phyloP scores from a whole-genome alignment of 139 green algal genomes.

The Chlorella sp. region DNA sequence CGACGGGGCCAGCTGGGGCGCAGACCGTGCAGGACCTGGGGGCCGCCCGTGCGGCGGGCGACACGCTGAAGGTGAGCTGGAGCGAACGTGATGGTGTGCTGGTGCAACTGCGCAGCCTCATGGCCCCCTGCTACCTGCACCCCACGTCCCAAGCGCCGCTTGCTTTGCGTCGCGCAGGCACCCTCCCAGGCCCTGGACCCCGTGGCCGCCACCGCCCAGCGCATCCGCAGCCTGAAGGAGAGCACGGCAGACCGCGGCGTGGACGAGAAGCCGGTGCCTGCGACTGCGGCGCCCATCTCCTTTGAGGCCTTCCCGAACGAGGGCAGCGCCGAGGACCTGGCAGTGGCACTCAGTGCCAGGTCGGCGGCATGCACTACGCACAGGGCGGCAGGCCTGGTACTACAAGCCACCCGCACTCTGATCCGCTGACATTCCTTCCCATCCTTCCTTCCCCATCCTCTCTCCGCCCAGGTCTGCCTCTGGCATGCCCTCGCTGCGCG shows the following conservation, averaged over 20 bases:
- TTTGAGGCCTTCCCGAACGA: neutral
- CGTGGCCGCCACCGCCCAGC: slow-evolving; percentile 4
- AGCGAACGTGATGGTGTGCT: neutral
- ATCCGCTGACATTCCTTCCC: neutral
- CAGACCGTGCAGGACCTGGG: neutral
- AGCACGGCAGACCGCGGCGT: neutral
- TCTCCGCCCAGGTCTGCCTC: neutral
- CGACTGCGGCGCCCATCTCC: neutral
- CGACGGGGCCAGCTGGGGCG: neutral
- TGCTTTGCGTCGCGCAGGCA: neutral
- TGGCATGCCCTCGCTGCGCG: slow-evolving; percentile 20
- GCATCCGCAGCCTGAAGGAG: slow-evolving; percentile 14
- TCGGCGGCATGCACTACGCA: no score
- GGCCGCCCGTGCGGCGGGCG: neutral
- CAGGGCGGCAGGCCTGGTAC: neutral
- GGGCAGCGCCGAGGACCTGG: neutral
- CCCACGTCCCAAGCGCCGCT: neutral
- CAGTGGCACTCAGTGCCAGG: neutral
- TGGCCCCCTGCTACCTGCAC: neutral
- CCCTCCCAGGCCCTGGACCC: neutral
- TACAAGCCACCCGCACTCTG: neutral
- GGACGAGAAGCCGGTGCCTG: neutral
- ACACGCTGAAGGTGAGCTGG: neutral
- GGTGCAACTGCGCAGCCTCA: neutral
- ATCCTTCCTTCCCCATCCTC: neutral